Conservation (phyloP, 108 stramenopile genomes). For the Aurantiochytrium sp. region DNA sequence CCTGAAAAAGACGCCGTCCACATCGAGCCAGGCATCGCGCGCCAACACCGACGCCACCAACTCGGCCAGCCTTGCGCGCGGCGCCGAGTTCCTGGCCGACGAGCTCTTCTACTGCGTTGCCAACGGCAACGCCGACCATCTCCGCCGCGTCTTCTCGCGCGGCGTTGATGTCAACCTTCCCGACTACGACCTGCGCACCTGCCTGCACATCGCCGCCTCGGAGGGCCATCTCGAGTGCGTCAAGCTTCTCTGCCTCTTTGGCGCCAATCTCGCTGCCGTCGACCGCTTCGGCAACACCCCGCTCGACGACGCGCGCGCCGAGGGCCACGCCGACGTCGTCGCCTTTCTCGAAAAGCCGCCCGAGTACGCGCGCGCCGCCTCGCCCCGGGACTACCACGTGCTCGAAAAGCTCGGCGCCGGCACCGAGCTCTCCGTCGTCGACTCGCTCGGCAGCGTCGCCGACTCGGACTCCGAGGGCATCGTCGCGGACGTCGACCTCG, state of each 20-base stretch:
- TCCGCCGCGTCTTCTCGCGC: slow-evolving; percentile 29
- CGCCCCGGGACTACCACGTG: background rate
- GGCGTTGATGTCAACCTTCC: slow-evolving; percentile 67
- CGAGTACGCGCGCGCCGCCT: background rate
- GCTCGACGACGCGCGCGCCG: slow-evolving; percentile 66
- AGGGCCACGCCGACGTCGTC: slow-evolving; percentile 47
- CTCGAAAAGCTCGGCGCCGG: background rate
- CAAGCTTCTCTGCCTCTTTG: slow-evolving; percentile 53
- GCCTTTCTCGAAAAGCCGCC: slow-evolving; percentile 43
- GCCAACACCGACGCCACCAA: background rate
- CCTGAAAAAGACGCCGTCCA: background rate
- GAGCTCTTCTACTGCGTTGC: background rate
- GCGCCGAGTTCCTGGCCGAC: slow-evolving; percentile 16
- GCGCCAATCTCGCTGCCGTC: slow-evolving; percentile 68
- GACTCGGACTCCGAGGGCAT: background rate
- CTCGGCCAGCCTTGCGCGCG: background rate
- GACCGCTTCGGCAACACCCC: slow-evolving; percentile 82
- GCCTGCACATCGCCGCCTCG: slow-evolving; percentile 76
- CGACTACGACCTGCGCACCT: slow-evolving; percentile 80
- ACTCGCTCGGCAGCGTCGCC: background rate
- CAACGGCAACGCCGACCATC: background rate
- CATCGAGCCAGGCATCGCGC: background rate
- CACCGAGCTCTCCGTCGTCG: background rate
- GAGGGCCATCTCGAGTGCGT: slow-evolving; percentile 73
- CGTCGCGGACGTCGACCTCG: background rate